phyloP scores from a whole-genome alignment of 2,329 filamentous ascomycete genomes.

The Venturia asperata region DNA sequence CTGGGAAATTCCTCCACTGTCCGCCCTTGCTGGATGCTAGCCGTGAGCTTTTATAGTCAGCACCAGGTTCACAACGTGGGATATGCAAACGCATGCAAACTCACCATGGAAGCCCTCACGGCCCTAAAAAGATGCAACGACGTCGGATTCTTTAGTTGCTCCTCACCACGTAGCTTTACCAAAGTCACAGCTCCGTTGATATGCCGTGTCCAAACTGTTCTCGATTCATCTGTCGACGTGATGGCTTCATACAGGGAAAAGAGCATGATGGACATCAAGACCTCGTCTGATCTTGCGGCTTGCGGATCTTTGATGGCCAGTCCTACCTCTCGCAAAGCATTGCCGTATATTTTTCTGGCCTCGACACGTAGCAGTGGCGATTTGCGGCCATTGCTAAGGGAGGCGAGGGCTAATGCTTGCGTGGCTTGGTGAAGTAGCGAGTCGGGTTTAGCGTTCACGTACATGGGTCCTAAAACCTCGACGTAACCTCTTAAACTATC shows the following conservation, averaged over 20 bases:
- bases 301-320: conserved; percentile 32
- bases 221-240: conserved; percentile 32
- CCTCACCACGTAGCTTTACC: conserved; percentile 33
- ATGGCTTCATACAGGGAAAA: conserved; percentile 39
- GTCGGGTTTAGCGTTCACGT: conserved; percentile 29
- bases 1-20: conserved; percentile 35
- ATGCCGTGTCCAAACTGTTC: conserved; percentile 34
- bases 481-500: conserved; percentile 35
- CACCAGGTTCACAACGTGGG: not conserved
- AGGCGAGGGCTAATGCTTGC: conserved; percentile 33
- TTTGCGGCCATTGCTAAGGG: conserved; percentile 34
- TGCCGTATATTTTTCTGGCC: conserved; percentile 32
- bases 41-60: conserved; percentile 30
- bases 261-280: conserved; percentile 34
- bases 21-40: conserved; percentile 34
- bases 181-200: conserved; percentile 37
- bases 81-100: not conserved
- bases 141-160: conserved; percentile 33
- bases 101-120: conserved; percentile 36
- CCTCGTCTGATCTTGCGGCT: conserved; percentile 33
- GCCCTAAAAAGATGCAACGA: conserved; percentile 36
- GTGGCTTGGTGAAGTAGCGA: conserved; percentile 37
- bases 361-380: conserved; percentile 29
- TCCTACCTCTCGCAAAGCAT: conserved; percentile 33
- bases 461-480: conserved; percentile 34